Evolutionary conservation across 257 asterid species (phyloP), one percentile per base, ranked within the genome.

Genomic region (Anisodus acutangulus): DNA sequence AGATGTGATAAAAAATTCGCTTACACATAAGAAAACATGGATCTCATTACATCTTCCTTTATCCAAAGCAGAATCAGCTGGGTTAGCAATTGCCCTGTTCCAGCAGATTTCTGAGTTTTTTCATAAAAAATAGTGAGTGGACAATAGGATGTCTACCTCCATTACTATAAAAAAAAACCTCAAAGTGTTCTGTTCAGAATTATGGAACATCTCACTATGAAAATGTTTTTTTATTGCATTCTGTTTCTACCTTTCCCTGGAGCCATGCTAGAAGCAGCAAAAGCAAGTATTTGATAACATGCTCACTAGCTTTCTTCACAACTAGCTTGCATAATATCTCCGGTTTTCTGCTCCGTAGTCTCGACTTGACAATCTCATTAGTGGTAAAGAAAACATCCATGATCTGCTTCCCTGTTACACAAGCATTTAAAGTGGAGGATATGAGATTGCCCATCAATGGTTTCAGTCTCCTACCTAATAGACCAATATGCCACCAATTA

Each of bases 291-390:
- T 47, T 47, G 80, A 17, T 9, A 47, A 72, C 80, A 45, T 71
- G 59, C 58, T 41, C 26, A 71, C 31, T 9, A 43, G n/a, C 57
- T 47, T 72, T 72, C 17, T 72, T 19, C 41, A 71, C 80, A 45
- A 47, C 59, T 72, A 72, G 80, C 59, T 47, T 72, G 41, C 41
- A n/a, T 71, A 72, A 72, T 19, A 51, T 72, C 39, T 47, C 59
- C 9, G 5, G n/a, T 9, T 72, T 45, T 72, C 59, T n/a, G 39
- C 59, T 45, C 59, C 79, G 41, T 41, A 72, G 80, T 72, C 59
- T 72, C n/a, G 37, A 72, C n/a, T 47, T 19, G 58, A 47, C 57
- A 70, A 70, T 47, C 59, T 72, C 59, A 19, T 10, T 47, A n/a
- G 59, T 43, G 11, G 45, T 47, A 3, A 72, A 19, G 58, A 19